A percentile compares a stretch with the other conserved stretches of the same genome.
phyloP scores from a whole-genome alignment of 2,329 filamentous ascomycete genomes.

The Lasiodiplodia citricola region DNA sequence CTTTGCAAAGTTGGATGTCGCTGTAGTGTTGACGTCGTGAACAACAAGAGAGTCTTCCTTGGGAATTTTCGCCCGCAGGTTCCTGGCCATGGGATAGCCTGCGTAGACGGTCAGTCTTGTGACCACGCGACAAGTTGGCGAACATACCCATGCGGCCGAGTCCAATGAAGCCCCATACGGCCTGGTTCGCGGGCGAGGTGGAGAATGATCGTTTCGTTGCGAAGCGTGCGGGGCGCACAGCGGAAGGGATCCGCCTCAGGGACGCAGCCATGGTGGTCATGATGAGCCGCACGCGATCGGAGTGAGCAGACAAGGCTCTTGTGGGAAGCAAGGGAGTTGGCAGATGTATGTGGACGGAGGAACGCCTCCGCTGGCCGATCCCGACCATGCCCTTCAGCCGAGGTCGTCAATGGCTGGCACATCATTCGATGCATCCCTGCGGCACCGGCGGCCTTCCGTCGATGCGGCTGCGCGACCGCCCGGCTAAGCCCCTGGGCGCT shows the following conservation, averaged over 20 bases:
- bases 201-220: constrained; percentile 47
- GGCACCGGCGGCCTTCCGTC: constrained; percentile 21
- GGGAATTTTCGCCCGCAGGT: constrained; percentile 70
- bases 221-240: constrained; percentile 29
- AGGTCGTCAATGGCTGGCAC: constrained; percentile 21
- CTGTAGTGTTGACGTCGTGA: constrained; percentile 67
- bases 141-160: constrained; percentile 56
- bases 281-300: constrained; percentile 19
- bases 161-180: constrained; percentile 58
- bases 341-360: constrained; percentile 17
- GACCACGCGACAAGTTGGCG: constrained; percentile 20
- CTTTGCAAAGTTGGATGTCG: constrained; percentile 61
- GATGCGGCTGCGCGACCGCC: constrained; percentile 24
- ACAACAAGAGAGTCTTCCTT: constrained; percentile 66
- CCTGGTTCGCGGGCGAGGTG: constrained; percentile 47
- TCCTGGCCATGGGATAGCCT: constrained; percentile 77
- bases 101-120: constrained; percentile 13
- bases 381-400: constrained; percentile 18
- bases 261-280: constrained; percentile 34
- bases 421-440: constrained; percentile 27
- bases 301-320: neutral
- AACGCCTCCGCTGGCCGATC: constrained; percentile 27
- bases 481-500: constrained; percentile 2
- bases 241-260: constrained; percentile 27
- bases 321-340: constrained; percentile 23